phyloP scores from a whole-genome alignment of 2,329 filamentous ascomycete genomes.

The Lithohypha guttulata region DNA sequence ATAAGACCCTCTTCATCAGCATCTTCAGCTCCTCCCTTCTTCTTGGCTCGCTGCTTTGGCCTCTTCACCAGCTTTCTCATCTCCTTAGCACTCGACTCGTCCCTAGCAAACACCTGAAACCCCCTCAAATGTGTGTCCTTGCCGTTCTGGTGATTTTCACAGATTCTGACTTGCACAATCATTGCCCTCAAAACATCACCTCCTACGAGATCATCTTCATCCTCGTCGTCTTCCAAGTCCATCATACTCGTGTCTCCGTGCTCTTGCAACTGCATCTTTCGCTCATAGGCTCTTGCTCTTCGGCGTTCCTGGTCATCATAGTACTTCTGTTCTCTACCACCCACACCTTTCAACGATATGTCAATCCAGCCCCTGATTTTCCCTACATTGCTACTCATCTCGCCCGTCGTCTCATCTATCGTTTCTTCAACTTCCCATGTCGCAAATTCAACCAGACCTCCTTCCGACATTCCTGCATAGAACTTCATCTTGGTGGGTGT shows the following conservation, averaged over 20 bases:
- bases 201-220: slow-evolving; percentile 31
- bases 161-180: slow-evolving; percentile 77
- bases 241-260: slow-evolving; percentile 16
- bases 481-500: slow-evolving; percentile 89
- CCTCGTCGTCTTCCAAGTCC: slow-evolving; percentile 20
- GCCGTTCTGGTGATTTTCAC: slow-evolving; percentile 97
- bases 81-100: slow-evolving; percentile 24
- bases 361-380: slow-evolving; percentile 70
- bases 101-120: slow-evolving; percentile 66
- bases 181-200: slow-evolving; percentile 74
- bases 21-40: slow-evolving; percentile 16
- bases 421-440: slow-evolving; percentile 69
- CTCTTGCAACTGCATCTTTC: slow-evolving; percentile 11
- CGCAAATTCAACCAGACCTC: slow-evolving; percentile 81
- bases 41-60: slow-evolving; percentile 18
- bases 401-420: slow-evolving; percentile 18
- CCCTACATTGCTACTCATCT: slow-evolving; percentile 20
- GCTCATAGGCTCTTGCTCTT: slow-evolving; percentile 11
- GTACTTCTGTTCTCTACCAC: slow-evolving; percentile 30
- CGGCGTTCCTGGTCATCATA: slow-evolving; percentile 16
- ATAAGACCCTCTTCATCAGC: slow-evolving; percentile 23
- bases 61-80: slow-evolving; percentile 11
- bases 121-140: slow-evolving; percentile 97
- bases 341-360: slow-evolving; percentile 58
- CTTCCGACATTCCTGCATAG: slow-evolving; percentile 77